Evolutionary conservation across 176 grass and related monocot genomes (phyloP).

Genomic region (Eragrostis nindensis): DNA sequence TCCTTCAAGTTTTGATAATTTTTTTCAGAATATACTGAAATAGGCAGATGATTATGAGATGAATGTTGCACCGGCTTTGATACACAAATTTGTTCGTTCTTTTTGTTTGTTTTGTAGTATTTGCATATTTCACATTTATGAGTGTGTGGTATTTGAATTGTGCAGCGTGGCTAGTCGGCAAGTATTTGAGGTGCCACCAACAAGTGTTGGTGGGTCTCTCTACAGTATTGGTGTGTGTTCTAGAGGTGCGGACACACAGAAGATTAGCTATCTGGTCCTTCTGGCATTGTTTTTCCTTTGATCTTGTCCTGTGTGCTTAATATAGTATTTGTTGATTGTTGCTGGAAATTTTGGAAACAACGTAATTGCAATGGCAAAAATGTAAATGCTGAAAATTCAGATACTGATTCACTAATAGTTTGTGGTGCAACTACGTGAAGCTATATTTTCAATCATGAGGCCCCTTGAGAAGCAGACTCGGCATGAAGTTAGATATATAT

Average conservation of each 20-base stretch:
- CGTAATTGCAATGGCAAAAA: background rate
- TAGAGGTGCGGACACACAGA: conserved; percentile 79
- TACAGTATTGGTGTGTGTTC: conserved; percentile 81
- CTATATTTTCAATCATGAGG: background rate
- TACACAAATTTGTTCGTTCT: conserved; percentile 3
- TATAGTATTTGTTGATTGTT: conserved; percentile 4
- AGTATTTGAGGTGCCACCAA: conserved; percentile 77
- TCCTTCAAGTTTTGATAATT: background rate
- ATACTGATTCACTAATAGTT: background rate
- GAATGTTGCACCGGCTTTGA: background rate
- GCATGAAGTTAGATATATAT: background rate
- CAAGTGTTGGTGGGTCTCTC: conserved; percentile 76
- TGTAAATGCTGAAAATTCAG: background rate
- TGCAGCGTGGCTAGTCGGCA: conserved; percentile 86
- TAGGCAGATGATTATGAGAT: background rate
- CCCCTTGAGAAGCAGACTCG: background rate
- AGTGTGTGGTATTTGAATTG: conserved; percentile 42
- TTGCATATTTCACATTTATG: conserved; percentile 33
- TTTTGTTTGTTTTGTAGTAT: conserved; percentile 8
- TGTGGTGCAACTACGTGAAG: background rate
- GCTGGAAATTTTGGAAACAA: conserved; percentile 5
- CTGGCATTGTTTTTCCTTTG: background rate
- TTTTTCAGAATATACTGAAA: background rate
- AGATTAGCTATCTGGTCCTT: conserved; percentile 52
- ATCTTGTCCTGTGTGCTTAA: background rate